Conservation (phyloP, 306 rosid genomes). For the Benincasa hispida region DNA sequence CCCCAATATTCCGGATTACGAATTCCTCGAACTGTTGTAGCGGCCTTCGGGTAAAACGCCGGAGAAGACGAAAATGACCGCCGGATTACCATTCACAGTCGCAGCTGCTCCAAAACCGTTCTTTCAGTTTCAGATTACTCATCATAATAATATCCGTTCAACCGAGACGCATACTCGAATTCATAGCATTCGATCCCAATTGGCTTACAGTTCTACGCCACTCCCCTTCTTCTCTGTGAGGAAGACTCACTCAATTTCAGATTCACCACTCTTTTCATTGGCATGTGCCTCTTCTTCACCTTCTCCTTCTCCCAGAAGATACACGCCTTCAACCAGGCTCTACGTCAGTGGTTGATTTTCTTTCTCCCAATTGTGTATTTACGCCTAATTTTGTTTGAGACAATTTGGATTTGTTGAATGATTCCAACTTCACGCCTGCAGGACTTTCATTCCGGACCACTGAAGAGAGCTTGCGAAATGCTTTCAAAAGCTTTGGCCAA, state of each 20-base stretch:
- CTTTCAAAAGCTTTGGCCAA: slow-evolving; percentile 59
- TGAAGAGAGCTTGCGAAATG: slow-evolving; percentile 67
- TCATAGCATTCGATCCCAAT: not conserved
- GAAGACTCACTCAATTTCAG: not conserved
- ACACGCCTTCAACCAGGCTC: slow-evolving; percentile 39
- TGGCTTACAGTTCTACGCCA: not conserved
- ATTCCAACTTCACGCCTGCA: slow-evolving; percentile 8
- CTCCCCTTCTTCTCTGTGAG: not conserved
- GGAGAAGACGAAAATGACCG: slow-evolving; percentile 4
- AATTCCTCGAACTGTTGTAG: not conserved
- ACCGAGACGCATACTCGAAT: not conserved
- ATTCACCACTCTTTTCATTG: not conserved
- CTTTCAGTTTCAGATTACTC: not conserved
- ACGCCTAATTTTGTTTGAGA: not conserved
- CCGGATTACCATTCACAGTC: not conserved
- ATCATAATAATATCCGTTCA: not conserved
- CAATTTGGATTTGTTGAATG: not conserved
- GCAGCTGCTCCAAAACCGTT: not conserved
- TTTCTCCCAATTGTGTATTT: not conserved
- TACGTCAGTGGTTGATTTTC: slow-evolving; percentile 67
- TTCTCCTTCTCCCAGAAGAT: slow-evolving; percentile 22
- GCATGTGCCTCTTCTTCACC: slow-evolving; percentile 30
- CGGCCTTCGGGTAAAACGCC: not conserved
- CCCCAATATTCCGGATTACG: not conserved
- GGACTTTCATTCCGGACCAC: slow-evolving; percentile 90